Conservation (phyloP, 2,329 filamentous ascomycete species). For the Penicillium rolfsii region DNA sequence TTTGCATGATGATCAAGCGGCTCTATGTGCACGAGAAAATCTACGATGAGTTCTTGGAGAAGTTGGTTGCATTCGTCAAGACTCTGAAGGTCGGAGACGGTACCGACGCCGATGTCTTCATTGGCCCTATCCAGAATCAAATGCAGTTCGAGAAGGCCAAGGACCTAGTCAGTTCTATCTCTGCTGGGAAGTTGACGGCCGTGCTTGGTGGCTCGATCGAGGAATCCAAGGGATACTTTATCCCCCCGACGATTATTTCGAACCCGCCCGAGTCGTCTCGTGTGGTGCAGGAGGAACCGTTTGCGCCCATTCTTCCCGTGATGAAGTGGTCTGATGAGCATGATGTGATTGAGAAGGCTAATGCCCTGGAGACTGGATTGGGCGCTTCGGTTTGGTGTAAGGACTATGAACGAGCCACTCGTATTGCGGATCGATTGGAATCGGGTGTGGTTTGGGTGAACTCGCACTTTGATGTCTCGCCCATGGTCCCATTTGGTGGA, state of each 20-base stretch:
- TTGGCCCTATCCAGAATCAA: conserved; percentile 66
- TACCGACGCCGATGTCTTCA: conserved; percentile 50
- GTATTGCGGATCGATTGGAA: conserved; percentile 59
- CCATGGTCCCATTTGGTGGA: conserved; percentile 51
- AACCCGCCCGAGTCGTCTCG: conserved; percentile 60
- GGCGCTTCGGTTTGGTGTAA: conserved; percentile 62
- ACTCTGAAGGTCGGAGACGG: conserved; percentile 44
- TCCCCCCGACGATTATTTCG: conserved; percentile 62
- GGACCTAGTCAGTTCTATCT: conserved; percentile 59
- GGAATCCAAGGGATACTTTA: conserved; percentile 58
- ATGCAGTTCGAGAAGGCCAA: conserved; percentile 67
- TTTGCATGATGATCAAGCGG: conserved; percentile 62
- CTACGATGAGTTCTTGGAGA: conserved; percentile 59
- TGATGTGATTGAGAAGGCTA: conserved; percentile 61
- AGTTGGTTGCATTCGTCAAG: conserved; percentile 52
- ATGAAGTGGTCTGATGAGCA: conserved; percentile 64
- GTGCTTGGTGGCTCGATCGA: conserved; percentile 53
- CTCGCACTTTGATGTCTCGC: conserved; percentile 38
- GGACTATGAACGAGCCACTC: conserved; percentile 55
- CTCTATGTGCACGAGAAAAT: conserved; percentile 65
- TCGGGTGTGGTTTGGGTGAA: conserved; percentile 66
- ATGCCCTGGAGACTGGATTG: conserved; percentile 57
- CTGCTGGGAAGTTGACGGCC: conserved; percentile 57
- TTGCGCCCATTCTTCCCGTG: conserved; percentile 67
- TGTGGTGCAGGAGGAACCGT: conserved; percentile 64